These are phyloP conservation scores for Macrophomina tecta DNA, from an alignment of 2,329 filamentous ascomycete species.

Conservation along the genomic window DNA sequence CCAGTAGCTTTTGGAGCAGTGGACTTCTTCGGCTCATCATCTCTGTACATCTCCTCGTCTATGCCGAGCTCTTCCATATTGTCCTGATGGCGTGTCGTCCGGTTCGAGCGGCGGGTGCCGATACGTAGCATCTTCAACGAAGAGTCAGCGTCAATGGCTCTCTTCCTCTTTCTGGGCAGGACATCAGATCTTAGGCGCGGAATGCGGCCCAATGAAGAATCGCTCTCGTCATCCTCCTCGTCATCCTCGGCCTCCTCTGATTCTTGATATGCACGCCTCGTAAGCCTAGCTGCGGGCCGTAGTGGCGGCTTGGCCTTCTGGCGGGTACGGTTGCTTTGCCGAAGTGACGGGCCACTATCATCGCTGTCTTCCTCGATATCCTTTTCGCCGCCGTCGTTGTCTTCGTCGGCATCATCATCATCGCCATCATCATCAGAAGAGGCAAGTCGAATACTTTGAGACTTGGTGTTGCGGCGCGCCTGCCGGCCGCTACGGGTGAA, in stretches of 20 bases:
- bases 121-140: slow-evolving; percentile 28
- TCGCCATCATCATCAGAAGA: slow-evolving; percentile 37
- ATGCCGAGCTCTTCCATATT: slow-evolving; percentile 62
- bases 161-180: slow-evolving; percentile 47
- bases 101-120: slow-evolving; percentile 51
- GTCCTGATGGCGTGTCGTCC: slow-evolving; percentile 52
- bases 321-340: background rate
- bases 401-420: slow-evolving; percentile 1
- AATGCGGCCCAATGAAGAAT: slow-evolving; percentile 34
- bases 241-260: slow-evolving; percentile 1
- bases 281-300: slow-evolving; percentile 5
- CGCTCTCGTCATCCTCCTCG: background rate
- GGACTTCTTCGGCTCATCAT: slow-evolving; percentile 45
- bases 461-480: background rate
- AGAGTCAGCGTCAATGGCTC: slow-evolving; percentile 32
- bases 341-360: slow-evolving; percentile 14
- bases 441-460: background rate
- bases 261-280: background rate
- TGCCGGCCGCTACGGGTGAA: background rate
- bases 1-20: slow-evolving; percentile 61
- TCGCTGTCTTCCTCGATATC: slow-evolving; percentile 25
- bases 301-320: background rate
- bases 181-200: slow-evolving; percentile 50
- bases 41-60: slow-evolving; percentile 67
- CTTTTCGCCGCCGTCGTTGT: slow-evolving; percentile 36